These are phyloP conservation scores for Tolypocladium paradoxum DNA, from an alignment of 2,329 filamentous ascomycete genomes.

Conservation along the genomic window DNA sequence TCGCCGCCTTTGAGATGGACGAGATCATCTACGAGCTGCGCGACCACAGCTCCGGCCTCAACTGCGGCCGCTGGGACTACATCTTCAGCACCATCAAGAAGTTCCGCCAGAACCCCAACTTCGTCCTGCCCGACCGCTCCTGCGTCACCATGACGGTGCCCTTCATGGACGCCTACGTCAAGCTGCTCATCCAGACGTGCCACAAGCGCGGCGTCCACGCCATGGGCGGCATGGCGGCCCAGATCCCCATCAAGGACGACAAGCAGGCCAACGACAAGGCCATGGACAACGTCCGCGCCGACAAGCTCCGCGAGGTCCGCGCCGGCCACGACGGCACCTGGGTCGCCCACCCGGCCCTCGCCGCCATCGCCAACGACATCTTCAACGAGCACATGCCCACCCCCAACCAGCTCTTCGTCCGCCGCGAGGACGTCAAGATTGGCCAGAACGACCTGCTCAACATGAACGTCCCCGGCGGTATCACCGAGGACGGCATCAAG, in stretches of 20 bases:
- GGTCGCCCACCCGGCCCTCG: constrained; percentile 93
- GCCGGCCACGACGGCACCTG: constrained; percentile 94
- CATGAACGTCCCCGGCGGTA: constrained; percentile 89
- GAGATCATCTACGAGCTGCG: constrained; percentile 99
- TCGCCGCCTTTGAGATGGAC: constrained; percentile 98
- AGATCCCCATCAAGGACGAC: constrained; percentile 97
- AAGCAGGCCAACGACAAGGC: constrained; percentile 82
- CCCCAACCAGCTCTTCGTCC: constrained; percentile 87
- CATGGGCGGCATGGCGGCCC: constrained; percentile 97
- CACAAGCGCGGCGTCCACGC: constrained; percentile 95
- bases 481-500: constrained; percentile 90
- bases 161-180: constrained; percentile 95
- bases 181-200: constrained; percentile 95
- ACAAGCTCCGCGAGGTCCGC: constrained; percentile 92
- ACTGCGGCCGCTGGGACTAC: constrained; percentile 99
- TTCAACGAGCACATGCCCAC: constrained; percentile 99
- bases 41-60: constrained; percentile 90
- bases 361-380: constrained; percentile 75
- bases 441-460: constrained; percentile 86
- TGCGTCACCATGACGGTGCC: constrained; percentile 95
- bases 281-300: constrained; percentile 84
- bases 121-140: constrained; percentile 84
- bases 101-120: constrained; percentile 89
- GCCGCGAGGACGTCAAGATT: constrained; percentile 81
- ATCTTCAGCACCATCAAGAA: constrained; percentile 99